Base-by-base conservation (phyloP, 345 rosid genomes). In the Capsella bursapastoris region DNA sequence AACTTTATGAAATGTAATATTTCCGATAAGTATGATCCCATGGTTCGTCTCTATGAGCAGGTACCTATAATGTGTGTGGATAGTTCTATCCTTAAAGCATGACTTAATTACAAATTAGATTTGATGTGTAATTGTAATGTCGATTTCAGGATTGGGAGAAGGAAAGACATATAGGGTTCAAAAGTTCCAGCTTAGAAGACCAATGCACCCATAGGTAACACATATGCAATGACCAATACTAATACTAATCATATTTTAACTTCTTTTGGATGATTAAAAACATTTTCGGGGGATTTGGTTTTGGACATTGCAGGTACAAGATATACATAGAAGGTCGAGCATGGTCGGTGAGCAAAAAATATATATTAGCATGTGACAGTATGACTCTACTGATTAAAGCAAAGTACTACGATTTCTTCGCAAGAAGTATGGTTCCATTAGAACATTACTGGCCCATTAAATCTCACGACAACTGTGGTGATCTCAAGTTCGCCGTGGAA, bases 261-360 rank as follows among this genome's bases (percentile, higher is more conserved):
- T 2, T 43, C 0, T 2, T 57, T 35, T 64, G n/a, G 27, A 13
- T 35, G 3, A 22, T 35, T 6, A 15, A 18, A 11, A 53, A 27
- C 4, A 3, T 56, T 16, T 59, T 34, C 48, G 35, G 16, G 25
- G 13, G 35, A 35, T 44, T 63, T 27, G 29, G 25, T 50, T 28
- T 6, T 55, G 45, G 22, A 49, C 6, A 41, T 22, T 22, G 38
- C 18, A 84, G 88, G 80, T 85, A 85, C 60, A 85, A 85, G 74
- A 80, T 85, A 38, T 83, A 85, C n/a, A 68, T 85, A 55, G 86
- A 85, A 76, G 88, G 88, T 35, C 52, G 64, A 34, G 83, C 80
- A 2, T 85, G 86, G 88, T 85, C 88, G 1, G 84, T 85, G 77
- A 85, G 88, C 61, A 75, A 76, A 70, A 85, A 85, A 58, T 85